These are phyloP conservation scores for Pyrenula aspistea DNA, from an alignment of 495 filamentous ascomycete genomes.

Conservation along the genomic window DNA sequence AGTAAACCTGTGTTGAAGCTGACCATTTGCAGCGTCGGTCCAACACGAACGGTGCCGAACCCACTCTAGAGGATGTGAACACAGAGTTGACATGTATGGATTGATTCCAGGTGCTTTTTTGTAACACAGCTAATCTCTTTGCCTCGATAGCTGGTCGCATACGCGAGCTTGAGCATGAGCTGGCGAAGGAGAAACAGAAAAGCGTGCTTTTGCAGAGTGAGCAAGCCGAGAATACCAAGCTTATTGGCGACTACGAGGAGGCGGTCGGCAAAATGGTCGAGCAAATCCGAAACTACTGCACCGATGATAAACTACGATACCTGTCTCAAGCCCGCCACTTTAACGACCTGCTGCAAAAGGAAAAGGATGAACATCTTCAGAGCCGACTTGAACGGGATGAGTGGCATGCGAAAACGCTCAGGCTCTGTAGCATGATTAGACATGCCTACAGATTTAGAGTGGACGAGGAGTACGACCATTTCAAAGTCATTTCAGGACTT, in stretches of 20 bases:
- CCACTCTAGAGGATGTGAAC: conserved; percentile 33
- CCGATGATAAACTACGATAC: conserved; percentile 47
- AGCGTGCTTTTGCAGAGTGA: conserved; percentile 34
- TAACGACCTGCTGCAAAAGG: conserved; percentile 42
- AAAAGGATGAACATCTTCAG: conserved; percentile 43
- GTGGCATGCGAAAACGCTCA: conserved; percentile 48
- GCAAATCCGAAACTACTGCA: conserved; percentile 49
- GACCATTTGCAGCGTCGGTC: conserved; percentile 21
- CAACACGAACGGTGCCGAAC: conserved; percentile 27
- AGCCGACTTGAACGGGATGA: conserved; percentile 51
- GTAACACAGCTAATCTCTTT: neutral
- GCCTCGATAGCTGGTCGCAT: conserved; percentile 28
- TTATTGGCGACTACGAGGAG: conserved; percentile 48
- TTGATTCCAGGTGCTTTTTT: conserved; percentile 3
- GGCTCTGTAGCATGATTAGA: conserved; percentile 39
- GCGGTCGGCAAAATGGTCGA: conserved; percentile 44
- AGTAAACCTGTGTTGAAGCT: neutral
- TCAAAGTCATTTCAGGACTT: conserved; percentile 36
- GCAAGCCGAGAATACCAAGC: conserved; percentile 34
- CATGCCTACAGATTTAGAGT: conserved; percentile 35
- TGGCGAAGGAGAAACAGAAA: conserved; percentile 35
- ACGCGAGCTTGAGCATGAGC: conserved; percentile 37
- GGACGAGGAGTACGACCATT: conserved; percentile 34
- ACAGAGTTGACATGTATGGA: conserved; percentile 30
- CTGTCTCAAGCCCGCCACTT: conserved; percentile 47